phyloP scores from a whole-genome alignment of 2,329 filamentous ascomycete species.

The Aspergillus sp. region DNA sequence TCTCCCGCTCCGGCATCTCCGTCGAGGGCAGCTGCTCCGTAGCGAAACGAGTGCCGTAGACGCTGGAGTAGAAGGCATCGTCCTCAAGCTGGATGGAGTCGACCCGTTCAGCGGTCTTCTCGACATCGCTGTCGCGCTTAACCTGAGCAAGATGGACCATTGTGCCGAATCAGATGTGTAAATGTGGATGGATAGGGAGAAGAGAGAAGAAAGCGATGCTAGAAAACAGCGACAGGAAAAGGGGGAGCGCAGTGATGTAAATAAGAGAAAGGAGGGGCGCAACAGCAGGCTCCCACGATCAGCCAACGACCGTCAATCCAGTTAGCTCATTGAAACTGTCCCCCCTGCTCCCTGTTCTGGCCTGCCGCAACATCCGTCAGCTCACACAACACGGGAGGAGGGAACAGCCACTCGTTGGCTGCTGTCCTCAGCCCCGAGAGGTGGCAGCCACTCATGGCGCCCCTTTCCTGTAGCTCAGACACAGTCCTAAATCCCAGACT shows the following conservation, averaged over 20 bases:
- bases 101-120: constrained; percentile 43
- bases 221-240: background rate
- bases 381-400: constrained; percentile 9
- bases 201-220: background rate
- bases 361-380: constrained; percentile 2
- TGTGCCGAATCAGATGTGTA: constrained; percentile 3
- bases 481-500: background rate
- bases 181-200: background rate
- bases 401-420: constrained; percentile 2
- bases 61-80: constrained; percentile 67
- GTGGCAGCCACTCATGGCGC: constrained; percentile 1
- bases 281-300: background rate
- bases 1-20: constrained; percentile 86
- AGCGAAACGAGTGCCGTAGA: constrained; percentile 87
- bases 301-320: background rate
- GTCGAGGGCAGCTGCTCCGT: constrained; percentile 75
- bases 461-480: background rate
- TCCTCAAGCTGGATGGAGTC: constrained; percentile 51
- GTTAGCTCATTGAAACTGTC: background rate
- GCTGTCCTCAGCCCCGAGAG: constrained; percentile 5
- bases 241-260: background rate
- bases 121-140: constrained; percentile 39
- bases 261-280: background rate
- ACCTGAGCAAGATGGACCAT: constrained; percentile 49
- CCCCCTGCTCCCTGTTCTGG: background rate